Base-by-base conservation (phyloP, 768 basidiomycete genomes). In the Termitomyces bulborhizus region DNA sequence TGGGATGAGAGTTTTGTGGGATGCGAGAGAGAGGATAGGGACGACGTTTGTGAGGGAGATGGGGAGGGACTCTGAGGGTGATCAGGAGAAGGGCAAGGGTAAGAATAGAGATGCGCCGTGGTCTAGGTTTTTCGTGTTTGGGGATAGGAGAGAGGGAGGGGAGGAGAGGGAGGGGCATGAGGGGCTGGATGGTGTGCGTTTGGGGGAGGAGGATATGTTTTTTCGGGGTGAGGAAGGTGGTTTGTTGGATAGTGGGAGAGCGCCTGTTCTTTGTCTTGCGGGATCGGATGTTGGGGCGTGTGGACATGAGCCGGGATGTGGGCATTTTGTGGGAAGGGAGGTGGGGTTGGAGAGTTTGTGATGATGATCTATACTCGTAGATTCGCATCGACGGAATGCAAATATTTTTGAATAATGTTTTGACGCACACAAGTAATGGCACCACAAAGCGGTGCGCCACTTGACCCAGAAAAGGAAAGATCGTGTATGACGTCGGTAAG, bases 1-100 rank as follows among this genome's bases (percentile, higher is more conserved):
- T 59, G 87, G 86, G 3, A 61, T 88, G 45, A 66, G 70, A 15
- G 77, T 78, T 46, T 69, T 88, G 24, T 66, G 66, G n/a, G 75
- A 76, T n/a, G 76, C 74, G 13, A 74, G 79, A 31, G 66, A 64
- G 5, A 70, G 83, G 52, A 58, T 83, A 52, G 63, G 69, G 48
- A 68, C 74, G 58, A 82, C 79, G 29, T 78, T 62, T 40, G 1
- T 47, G 11, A 43, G 63, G 32, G 26, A 27, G 21, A 9, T 15
- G 1, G 21, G 21, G 21, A 21, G 21, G 21, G 21, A 21, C 21
- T 21, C 21, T 21, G 21, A 21, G 21, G 21, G 21, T 21, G 21
- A 21, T 34, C 1, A 3, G 45, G 21, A 21, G 21, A 21, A 26
- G 11, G 21, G 45, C 2, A 46, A 41, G 32, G 18, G 44, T n/a